Evolutionary conservation across 164 flowering plant genomes (phyloP).

Genomic region (Aristolochia fimbriata): DNA sequence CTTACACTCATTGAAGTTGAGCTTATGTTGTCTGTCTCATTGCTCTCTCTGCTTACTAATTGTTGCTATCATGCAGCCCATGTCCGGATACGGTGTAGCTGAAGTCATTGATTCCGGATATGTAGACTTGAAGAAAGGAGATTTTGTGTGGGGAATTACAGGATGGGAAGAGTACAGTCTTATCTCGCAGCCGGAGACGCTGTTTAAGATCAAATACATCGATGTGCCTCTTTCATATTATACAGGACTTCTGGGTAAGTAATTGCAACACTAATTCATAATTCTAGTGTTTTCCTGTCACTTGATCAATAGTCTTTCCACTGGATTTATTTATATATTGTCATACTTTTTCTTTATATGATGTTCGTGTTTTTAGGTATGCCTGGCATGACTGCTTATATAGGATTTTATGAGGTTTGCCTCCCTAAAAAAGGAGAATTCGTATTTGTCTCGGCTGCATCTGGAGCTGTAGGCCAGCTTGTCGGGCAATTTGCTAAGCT

Average conservation of each 20-base stretch:
- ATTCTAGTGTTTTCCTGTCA: too few species aligned
- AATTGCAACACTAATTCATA: too few species aligned
- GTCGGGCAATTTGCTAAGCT: constrained; percentile 26
- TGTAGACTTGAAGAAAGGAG: constrained; percentile 36
- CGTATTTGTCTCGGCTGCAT: constrained; percentile 19
- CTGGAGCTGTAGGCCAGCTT: constrained; percentile 26
- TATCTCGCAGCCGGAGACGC: constrained; percentile 9
- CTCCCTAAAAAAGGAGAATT: constrained; percentile 19
- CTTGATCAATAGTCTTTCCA: too few species aligned
- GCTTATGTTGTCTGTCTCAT: too few species aligned
- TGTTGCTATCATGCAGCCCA: constrained; percentile 3
- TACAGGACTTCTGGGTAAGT: constrained; percentile 26
- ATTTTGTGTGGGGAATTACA: constrained; percentile 47
- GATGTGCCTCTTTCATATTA: constrained; percentile 44
- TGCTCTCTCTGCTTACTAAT: too few species aligned
- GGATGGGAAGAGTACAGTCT: constrained; percentile 52
- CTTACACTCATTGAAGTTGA: too few species aligned
- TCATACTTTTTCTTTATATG: neutral
- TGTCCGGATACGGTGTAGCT: constrained; percentile 25
- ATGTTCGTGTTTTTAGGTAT: constrained; percentile 7
- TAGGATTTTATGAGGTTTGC: constrained; percentile 16
- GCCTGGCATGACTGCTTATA: constrained; percentile 24
- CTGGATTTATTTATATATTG: too few species aligned
- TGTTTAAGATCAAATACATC: constrained; percentile 28
- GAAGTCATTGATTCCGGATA: constrained; percentile 34